Base-by-base conservation (phyloP, 2,329 filamentous ascomycete species). In the Aureobasidium lini region DNA sequence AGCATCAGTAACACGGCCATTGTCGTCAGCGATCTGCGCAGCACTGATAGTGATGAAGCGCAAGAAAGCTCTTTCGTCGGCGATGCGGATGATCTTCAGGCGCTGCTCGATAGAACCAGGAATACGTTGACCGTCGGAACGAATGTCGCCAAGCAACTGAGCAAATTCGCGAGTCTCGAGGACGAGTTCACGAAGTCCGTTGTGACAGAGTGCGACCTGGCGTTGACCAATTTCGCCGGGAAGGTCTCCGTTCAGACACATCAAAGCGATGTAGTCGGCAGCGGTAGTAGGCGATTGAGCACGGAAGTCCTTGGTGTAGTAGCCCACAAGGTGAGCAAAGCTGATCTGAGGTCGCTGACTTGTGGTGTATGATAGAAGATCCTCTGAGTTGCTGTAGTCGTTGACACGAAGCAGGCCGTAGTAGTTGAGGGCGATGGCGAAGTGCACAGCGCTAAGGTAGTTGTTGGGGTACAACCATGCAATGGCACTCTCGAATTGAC, bases 111-210 rank as follows among this genome's bases (percentile, higher is more conserved):
- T 92, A 29, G 90, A 84, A 54, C 94, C 94, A 60, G 84, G 85
- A 65, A 96, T 90, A 61, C 92, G 87, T 62, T 85, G 86, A 23
- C 94, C 94, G 69, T 97, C 90, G 1, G 85, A 84, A 61, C 86
- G 84, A 66, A 99, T 91, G 71, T 99, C 95, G 57, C 95, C 94
- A 50, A 99, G 85, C 13, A 99, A 79, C 68, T 90, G 89, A 68
- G 92, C 93, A 73, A 97, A 99, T 70, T 99, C 94, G 65, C 93
- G 85, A 18, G 92, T 96, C 75, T 99, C 94, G n/a, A 99, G 81
- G 29, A 96, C 91, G 59, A 97, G 85, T 73, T 97, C 94, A 37
- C 92, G 89, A 60, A 99, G 79, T 6, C 91, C 93, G 73, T 96
- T 90, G 72, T 96, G 90, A 73, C 93, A 97, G 39, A 96, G 83